These are phyloP conservation scores for Huiozyma sinensis DNA, from an alignment of 805 yeast species.

Conservation along the genomic window DNA sequence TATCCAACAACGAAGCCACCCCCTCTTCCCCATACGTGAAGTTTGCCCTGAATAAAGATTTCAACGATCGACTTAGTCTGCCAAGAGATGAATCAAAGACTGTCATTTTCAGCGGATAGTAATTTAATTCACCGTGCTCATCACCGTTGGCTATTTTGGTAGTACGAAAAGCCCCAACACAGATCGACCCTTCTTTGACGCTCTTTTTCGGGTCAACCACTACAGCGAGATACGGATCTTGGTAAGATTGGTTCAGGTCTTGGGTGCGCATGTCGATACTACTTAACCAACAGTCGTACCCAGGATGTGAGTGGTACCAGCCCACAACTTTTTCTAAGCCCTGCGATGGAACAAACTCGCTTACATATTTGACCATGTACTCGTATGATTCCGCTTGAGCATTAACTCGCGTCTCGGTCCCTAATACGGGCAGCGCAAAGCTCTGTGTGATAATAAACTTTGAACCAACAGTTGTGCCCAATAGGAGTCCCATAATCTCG, in stretches of 20 bases:
- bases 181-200: constrained; percentile 49
- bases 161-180: constrained; percentile 85
- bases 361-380: constrained; percentile 79
- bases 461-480: constrained; percentile 55
- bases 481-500: constrained; percentile 92
- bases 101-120: constrained; percentile 15
- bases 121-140: constrained; percentile 4
- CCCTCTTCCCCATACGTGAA: neutral
- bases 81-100: constrained; percentile 17
- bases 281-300: constrained; percentile 92
- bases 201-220: constrained; percentile 80
- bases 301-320: constrained; percentile 99
- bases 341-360: constrained; percentile 36
- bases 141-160: constrained; percentile 31
- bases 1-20: constrained; percentile 5
- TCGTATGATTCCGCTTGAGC: constrained; percentile 92
- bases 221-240: constrained; percentile 84
- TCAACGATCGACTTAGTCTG: constrained; percentile 5
- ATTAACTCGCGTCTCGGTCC: constrained; percentile 92
- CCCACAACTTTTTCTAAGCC: constrained; percentile 65
- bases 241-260: constrained; percentile 69
- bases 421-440: constrained; percentile 85
- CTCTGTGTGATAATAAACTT: constrained; percentile 66
- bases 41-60: constrained; percentile 6
- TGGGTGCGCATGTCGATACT: constrained; percentile 93